phyloP scores from a whole-genome alignment of 345 rosid genomes.

The Ricinus communis region DNA sequence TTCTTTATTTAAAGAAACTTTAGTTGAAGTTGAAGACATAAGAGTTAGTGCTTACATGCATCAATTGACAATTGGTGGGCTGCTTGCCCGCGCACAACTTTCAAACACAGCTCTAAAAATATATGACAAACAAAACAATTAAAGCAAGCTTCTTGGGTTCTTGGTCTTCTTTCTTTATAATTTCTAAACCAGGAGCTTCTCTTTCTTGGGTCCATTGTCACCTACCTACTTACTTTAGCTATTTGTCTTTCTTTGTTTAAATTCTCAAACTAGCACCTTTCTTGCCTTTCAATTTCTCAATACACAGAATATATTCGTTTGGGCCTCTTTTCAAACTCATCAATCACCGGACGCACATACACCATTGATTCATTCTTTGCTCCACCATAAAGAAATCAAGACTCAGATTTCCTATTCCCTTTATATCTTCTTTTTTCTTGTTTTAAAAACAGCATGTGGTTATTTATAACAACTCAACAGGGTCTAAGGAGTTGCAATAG shows the following conservation, averaged over 20 bases:
- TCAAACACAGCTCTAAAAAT: too few species aligned
- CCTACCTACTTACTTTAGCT: not conserved
- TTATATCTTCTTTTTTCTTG: not conserved
- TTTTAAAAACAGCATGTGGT: not conserved
- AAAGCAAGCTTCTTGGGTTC: not conserved
- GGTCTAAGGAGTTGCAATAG: not conserved
- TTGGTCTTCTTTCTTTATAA: not conserved
- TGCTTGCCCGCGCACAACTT: too few species aligned
- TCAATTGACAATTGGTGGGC: too few species aligned
- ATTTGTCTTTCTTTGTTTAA: not conserved
- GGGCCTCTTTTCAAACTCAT: not conserved
- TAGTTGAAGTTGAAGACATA: too few species aligned
- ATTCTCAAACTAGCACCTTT: not conserved
- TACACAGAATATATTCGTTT: constrained; percentile 21
- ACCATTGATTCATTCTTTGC: constrained; percentile 16
- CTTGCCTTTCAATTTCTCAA: not conserved
- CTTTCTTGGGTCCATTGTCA: not conserved
- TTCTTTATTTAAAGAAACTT: too few species aligned
- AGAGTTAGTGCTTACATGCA: too few species aligned
- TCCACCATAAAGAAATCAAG: constrained; percentile 14
- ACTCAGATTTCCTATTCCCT: not conserved
- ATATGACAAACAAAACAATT: not conserved
- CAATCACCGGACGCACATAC: not conserved
- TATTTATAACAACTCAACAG: not conserved
- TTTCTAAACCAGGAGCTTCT: not conserved